Conservation (phyloP, 1,139 yeast genomes). For the Candida glucosophila region DNA sequence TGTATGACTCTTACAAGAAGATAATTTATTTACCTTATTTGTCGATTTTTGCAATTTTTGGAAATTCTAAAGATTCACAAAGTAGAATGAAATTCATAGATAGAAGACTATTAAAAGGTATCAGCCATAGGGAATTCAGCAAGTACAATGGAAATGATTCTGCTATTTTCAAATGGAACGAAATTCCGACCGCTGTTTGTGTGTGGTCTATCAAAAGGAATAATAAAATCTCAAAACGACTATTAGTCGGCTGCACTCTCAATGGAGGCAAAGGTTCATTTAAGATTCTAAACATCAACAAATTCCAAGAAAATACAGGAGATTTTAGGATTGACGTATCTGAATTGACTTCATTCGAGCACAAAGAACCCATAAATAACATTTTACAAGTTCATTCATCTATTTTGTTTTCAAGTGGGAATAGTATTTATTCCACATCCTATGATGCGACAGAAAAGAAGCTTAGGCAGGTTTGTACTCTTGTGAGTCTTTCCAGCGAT, state of each 20-base stretch:
- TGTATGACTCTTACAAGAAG: constrained; percentile 30
- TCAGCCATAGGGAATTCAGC: constrained; percentile 15
- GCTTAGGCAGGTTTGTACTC: constrained; percentile 20
- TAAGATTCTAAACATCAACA: constrained; percentile 34
- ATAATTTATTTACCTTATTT: constrained; percentile 23
- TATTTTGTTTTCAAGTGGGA: constrained; percentile 28
- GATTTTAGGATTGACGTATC: constrained; percentile 15
- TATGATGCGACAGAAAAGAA: constrained; percentile 32
- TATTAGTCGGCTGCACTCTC: constrained; percentile 32
- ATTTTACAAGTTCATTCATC: constrained; percentile 28
- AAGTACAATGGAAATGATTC: constrained; percentile 9
- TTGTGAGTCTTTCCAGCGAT: constrained; percentile 27
- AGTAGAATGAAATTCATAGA: constrained; percentile 27
- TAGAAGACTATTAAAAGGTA: constrained; percentile 16
- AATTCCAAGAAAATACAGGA: constrained; percentile 11
- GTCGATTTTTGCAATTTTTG: constrained; percentile 30
- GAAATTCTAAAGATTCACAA: constrained; percentile 19
- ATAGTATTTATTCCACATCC: constrained; percentile 23
- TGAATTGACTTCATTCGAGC: constrained; percentile 30
- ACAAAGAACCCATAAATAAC: constrained; percentile 24
- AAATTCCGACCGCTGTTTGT: constrained; percentile 27
- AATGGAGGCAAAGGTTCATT: constrained; percentile 26
- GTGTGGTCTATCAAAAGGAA: constrained; percentile 27
- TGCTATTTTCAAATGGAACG: constrained; percentile 21
- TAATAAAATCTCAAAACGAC: constrained; percentile 27